phyloP scores from a whole-genome alignment of 495 filamentous ascomycete genomes.

The Penicillium samsonianum region DNA sequence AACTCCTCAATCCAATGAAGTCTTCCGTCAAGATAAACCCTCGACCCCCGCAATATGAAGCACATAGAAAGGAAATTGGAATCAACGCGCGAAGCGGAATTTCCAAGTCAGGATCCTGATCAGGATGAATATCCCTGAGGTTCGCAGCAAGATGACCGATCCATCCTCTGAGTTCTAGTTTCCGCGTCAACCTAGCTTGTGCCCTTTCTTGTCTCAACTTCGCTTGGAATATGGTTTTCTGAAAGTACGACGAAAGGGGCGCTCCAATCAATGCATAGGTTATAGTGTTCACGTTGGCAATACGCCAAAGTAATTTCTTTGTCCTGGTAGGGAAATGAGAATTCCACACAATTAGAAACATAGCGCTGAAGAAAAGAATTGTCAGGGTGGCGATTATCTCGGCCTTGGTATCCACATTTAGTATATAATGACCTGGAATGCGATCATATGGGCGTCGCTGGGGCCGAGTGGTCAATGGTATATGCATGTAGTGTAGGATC shows the following conservation, averaged over 20 bases:
- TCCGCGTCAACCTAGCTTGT: not conserved
- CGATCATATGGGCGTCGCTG: conserved; percentile 19
- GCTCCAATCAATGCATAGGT: no score
- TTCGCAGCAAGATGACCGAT: conserved; percentile 7
- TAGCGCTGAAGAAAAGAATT: conserved; percentile 19
- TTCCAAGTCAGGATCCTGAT: conserved; percentile 16
- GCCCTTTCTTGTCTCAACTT: not conserved
- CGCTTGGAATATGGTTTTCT: not conserved
- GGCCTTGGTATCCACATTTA: conserved; percentile 2
- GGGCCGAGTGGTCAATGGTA: conserved; percentile 19
- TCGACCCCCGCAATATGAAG: conserved; percentile 24
- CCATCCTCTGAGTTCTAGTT: not conserved
- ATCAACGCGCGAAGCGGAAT: conserved; percentile 20
- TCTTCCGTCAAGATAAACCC: conserved; percentile 36
- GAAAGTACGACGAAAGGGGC: no score
- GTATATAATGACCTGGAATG: conserved; percentile 15
- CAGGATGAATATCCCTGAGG: conserved; percentile 24
- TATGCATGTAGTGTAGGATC: conserved; percentile 20
- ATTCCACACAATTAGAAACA: conserved; percentile 37
- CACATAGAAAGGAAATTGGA: conserved; percentile 17
- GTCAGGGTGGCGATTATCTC: conserved; percentile 17
- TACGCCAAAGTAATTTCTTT: conserved; percentile 34
- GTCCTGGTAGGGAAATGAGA: conserved; percentile 24
- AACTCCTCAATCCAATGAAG: conserved; percentile 33
- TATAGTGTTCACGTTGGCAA: not conserved